Evolutionary conservation across 306 rosid genomes (phyloP).

Genomic region (Mimosa bimucronata): DNA sequence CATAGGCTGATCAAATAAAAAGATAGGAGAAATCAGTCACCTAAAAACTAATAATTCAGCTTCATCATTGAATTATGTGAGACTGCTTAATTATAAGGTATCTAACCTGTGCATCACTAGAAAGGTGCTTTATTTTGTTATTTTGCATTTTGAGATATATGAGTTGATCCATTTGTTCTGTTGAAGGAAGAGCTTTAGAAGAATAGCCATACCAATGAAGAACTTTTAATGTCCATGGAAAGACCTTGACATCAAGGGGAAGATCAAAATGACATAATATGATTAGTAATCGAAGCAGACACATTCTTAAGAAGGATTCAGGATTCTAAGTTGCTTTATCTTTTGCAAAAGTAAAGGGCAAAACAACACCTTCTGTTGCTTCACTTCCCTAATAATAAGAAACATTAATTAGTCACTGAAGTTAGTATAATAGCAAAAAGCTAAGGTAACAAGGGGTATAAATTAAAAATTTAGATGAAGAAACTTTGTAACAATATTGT

Average conservation of each 20-base stretch:
- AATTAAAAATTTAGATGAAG: too few species aligned
- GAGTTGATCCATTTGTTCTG: not conserved
- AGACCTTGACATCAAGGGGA: not conserved
- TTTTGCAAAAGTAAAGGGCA: not conserved
- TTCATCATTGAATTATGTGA: not conserved
- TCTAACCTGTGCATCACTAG: not conserved
- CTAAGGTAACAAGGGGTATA: too few species aligned
- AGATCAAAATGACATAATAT: not conserved
- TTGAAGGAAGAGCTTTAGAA: not conserved
- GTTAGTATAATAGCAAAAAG: too few species aligned
- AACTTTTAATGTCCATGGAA: not conserved
- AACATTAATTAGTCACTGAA: too few species aligned
- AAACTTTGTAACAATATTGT: too few species aligned
- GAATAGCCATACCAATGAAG: not conserved
- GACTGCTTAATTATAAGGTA: not conserved
- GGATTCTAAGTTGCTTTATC: not conserved
- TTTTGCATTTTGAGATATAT: not conserved
- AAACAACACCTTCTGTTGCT: constrained; percentile 15
- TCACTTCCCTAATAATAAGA: constrained; percentile 21
- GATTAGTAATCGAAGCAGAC: constrained; percentile 18
- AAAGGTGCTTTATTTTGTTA: not conserved
- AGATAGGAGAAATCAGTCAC: not conserved
- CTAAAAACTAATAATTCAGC: not conserved
- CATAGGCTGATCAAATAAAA: not conserved
- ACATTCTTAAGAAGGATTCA: constrained; percentile 23